These are phyloP conservation scores for Kitagawia praeruptora DNA, from an alignment of 129 eudicot genomes.

Conservation along the genomic window DNA sequence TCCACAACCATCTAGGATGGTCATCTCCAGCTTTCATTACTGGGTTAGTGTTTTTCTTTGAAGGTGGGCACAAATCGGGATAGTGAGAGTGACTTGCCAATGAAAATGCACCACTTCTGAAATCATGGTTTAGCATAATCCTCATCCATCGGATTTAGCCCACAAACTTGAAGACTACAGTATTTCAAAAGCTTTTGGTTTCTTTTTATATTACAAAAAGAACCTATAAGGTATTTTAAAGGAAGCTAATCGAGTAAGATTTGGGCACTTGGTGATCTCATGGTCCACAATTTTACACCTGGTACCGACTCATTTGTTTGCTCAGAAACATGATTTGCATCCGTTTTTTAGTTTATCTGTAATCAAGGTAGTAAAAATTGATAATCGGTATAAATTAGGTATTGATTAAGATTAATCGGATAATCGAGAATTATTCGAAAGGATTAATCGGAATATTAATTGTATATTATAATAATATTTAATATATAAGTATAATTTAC, in stretches of 20 bases:
- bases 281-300: background rate
- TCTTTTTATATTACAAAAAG: background rate
- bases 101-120: background rate
- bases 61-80: background rate
- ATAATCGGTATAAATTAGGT: too few species aligned
- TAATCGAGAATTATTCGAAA: too few species aligned
- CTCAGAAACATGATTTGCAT: background rate
- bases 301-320: background rate
- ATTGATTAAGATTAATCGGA: too few species aligned
- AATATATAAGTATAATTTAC: too few species aligned
- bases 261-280: background rate
- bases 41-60: too few species aligned
- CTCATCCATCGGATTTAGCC: background rate
- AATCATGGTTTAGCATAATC: background rate
- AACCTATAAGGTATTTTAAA: background rate
- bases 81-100: background rate
- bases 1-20: background rate
- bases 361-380: too few species aligned
- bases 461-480: too few species aligned
- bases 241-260: background rate
- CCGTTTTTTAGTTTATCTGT: background rate
- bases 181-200: background rate
- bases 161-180: background rate
- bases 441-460: too few species aligned
- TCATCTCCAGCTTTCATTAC: too few species aligned